Evolutionary conservation across 169 alveolate genomes (phyloP).

Genomic region (Cryptosporidium tyzzeri): DNA sequence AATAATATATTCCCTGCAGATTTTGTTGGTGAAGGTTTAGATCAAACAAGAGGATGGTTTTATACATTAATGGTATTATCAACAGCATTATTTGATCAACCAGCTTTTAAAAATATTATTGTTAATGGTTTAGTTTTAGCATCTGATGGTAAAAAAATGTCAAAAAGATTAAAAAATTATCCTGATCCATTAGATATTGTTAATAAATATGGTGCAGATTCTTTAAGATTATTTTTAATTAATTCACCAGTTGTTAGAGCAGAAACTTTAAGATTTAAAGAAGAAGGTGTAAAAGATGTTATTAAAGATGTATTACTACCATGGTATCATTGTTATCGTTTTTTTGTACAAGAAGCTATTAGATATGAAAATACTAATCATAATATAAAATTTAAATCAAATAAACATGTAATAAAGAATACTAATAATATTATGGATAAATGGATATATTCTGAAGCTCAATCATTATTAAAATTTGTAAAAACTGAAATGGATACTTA

Average conservation of each 20-base stretch:
- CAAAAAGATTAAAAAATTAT: conserved; percentile 96
- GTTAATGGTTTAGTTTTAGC: conserved; percentile 97
- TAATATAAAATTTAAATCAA: conserved; percentile 85
- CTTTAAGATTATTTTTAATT: conserved; percentile 93
- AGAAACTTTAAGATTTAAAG: conserved; percentile 92
- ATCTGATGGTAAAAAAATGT: conserved; percentile 98
- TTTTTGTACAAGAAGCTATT: conserved; percentile 94
- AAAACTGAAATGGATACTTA: conserved; percentile 95
- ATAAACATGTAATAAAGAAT: conserved; percentile 78
- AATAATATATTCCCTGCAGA: conserved; percentile 97
- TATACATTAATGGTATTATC: conserved; percentile 91
- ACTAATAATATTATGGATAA: conserved; percentile 92
- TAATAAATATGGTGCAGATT: conserved; percentile 94
- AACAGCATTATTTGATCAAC: conserved; percentile 90
- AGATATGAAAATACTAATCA: conserved; percentile 90
- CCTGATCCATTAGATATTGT: conserved; percentile 95
- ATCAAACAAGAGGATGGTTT: conserved; percentile 99
- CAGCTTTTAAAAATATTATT: conserved; percentile 95
- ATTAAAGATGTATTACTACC: conserved; percentile 97
- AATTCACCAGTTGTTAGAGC: conserved; percentile 98
- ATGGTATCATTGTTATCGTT: conserved; percentile 96
- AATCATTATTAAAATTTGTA: conserved; percentile 87
- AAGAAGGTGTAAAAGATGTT: conserved; percentile 93
- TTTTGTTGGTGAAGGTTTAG: conserved; percentile 99
- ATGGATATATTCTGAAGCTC: conserved; percentile 94